phyloP scores from a whole-genome alignment of 2,329 filamentous ascomycete species.

The Gremmenia infestans region DNA sequence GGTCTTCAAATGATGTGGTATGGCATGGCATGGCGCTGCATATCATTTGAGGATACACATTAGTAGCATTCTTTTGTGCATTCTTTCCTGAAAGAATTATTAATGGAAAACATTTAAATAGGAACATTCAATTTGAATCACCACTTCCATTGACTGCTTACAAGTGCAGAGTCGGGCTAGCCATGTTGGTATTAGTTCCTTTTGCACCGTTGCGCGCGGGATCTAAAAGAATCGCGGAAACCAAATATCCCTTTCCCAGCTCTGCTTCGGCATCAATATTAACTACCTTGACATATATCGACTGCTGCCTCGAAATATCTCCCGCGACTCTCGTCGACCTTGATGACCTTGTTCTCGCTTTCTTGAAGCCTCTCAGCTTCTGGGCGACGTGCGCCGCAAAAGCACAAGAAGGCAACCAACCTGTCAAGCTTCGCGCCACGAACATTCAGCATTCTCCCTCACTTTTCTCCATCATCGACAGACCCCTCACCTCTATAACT shows the following conservation, averaged over 20 bases:
- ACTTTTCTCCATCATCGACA: neutral
- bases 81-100: no score
- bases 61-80: no score
- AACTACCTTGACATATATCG: neutral
- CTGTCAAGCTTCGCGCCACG: slow-evolving; percentile 12
- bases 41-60: no score
- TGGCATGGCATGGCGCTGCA: no score
- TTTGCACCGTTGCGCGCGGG: neutral
- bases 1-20: no score
- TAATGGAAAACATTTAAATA: no score
- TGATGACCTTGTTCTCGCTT: slow-evolving; percentile 13
- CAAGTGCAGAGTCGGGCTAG: no score
- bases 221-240: neutral
- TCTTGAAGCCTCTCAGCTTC: slow-evolving; percentile 12
- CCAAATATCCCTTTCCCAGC: neutral
- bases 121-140: no score
- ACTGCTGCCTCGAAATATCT: neutral
- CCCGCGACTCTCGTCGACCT: slow-evolving; percentile 4
- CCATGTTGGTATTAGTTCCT: no score
- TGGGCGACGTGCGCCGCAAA: slow-evolving; percentile 12
- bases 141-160: no score
- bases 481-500: neutral
- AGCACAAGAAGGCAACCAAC: slow-evolving; percentile 11
- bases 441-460: neutral
- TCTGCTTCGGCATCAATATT: neutral